Evolutionary conservation across 805 yeast genomes (phyloP).

Genomic region (Candida railenensis): DNA sequence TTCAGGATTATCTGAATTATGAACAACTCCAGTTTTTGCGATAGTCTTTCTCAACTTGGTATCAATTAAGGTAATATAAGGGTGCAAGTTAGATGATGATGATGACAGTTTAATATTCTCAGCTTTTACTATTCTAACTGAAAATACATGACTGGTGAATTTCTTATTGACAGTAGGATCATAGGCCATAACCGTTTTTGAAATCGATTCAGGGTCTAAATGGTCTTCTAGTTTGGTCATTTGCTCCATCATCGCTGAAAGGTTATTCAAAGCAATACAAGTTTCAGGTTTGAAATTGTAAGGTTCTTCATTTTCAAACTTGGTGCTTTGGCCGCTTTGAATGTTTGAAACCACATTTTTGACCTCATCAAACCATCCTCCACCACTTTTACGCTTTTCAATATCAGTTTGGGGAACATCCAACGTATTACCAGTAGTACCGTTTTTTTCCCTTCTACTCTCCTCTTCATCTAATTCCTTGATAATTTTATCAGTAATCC

Average conservation of each 20-base stretch:
- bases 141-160: slow-evolving; percentile 53
- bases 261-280: slow-evolving; percentile 74
- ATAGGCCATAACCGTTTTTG: slow-evolving; percentile 35
- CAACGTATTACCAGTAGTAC: slow-evolving; percentile 8
- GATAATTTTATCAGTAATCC: slow-evolving; percentile 34
- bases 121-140: slow-evolving; percentile 62
- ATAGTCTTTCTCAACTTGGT: slow-evolving; percentile 51
- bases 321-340: slow-evolving; percentile 31
- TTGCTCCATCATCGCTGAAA: slow-evolving; percentile 51
- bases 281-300: slow-evolving; percentile 59
- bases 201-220: slow-evolving; percentile 58
- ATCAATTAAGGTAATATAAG: slow-evolving; percentile 65
- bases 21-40: slow-evolving; percentile 67
- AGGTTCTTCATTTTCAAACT: slow-evolving; percentile 42
- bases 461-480: slow-evolving; percentile 42
- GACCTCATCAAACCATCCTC: slow-evolving; percentile 50
- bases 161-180: slow-evolving; percentile 31
- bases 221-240: slow-evolving; percentile 52
- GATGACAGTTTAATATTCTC: slow-evolving; percentile 54
- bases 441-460: slow-evolving; percentile 12
- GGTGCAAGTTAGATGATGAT: slow-evolving; percentile 44
- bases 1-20: slow-evolving; percentile 63
- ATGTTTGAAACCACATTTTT: slow-evolving; percentile 47
- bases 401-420: slow-evolving; percentile 8
- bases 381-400: slow-evolving; percentile 19